phyloP scores from a whole-genome alignment of 306 rosid species.

The Quercus parvula region DNA sequence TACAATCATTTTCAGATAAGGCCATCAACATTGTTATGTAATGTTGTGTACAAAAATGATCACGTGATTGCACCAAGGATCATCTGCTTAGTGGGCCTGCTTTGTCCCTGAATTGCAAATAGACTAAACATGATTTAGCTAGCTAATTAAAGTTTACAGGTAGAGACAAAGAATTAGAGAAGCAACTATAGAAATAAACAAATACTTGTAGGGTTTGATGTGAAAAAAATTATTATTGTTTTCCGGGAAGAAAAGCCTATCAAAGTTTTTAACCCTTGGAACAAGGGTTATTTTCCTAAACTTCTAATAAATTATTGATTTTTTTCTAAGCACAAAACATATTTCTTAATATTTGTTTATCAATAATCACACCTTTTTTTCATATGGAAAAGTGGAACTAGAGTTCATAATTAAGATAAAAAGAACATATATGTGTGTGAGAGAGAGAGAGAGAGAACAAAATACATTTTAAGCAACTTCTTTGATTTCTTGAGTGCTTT shows the following conservation, averaged over 20 bases:
- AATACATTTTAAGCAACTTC: too few relatives aligned
- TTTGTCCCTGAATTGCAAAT: conserved; percentile 36
- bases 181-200: not conserved
- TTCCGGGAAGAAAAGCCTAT: not conserved
- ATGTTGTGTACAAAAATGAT: conserved; percentile 10
- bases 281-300: not conserved
- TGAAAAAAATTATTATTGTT: not conserved
- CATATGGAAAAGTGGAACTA: too few relatives aligned
- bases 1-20: conserved; percentile 36
- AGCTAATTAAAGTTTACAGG: not conserved
- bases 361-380: too few relatives aligned
- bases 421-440: too few relatives aligned
- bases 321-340: too few relatives aligned
- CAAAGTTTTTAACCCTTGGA: not conserved
- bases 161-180: not conserved
- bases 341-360: too few relatives aligned
- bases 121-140: conserved; percentile 11
- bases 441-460: too few relatives aligned
- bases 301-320: too few relatives aligned
- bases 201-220: not conserved
- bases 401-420: too few relatives aligned
- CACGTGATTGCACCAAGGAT: conserved; percentile 24
- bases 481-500: too few relatives aligned
- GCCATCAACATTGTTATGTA: conserved; percentile 16
- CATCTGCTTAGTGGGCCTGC: conserved; percentile 41